Base-by-base conservation (phyloP, 164 flowering plant species). In the Chloranthus sessilifolius region DNA sequence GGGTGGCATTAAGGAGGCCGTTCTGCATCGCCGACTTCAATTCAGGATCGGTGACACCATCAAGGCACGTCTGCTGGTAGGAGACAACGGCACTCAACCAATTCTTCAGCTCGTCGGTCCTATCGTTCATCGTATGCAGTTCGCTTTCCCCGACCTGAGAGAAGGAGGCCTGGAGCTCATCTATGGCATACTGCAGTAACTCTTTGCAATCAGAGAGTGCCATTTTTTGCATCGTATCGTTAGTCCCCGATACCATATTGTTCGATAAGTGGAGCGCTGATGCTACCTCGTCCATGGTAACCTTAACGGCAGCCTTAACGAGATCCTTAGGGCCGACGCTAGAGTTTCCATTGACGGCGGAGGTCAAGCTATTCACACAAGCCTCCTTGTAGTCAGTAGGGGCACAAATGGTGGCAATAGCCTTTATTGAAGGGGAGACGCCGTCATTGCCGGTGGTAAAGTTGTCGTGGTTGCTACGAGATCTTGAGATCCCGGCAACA, bases 51-150 rank as follows among this genome's bases (percentile, higher is more conserved):
- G 40, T 27, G 44, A 77, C 16, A 0, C 80, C 82, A 24, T 80
- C 86, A 2, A 75, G 42, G 59, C 86, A 80, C 0, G 76, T 52
- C 23, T 69, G 59, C 14, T 77, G 78, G 63, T 77, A 80, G 1
- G 79, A 56, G n/a, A 77, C 41, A 12, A 72, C 73, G 0, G 82
- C 82, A 15, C 79, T 75, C 21, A 77, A 26, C 82, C 81, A 77
- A 58, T 67, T 73, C 51, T 45, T 68, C 15, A 77, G 46, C 25
- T 80, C 78, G 2, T 48, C 50, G 1, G 45, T 66, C 5, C 71
- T 48, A 5, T 71, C 72, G 0, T 31, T 29, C 36, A 75, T n/a
- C 0, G 56, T 43, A n/a, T 69, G 67, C 47, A 72, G 1, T 1
- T 64, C 59, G 11, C 37, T 43, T 12, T 67, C 64, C 0, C 69